Base-by-base conservation (phyloP, 306 rosid species). In the barrel medic (Medicago truncatula) region DNA sequence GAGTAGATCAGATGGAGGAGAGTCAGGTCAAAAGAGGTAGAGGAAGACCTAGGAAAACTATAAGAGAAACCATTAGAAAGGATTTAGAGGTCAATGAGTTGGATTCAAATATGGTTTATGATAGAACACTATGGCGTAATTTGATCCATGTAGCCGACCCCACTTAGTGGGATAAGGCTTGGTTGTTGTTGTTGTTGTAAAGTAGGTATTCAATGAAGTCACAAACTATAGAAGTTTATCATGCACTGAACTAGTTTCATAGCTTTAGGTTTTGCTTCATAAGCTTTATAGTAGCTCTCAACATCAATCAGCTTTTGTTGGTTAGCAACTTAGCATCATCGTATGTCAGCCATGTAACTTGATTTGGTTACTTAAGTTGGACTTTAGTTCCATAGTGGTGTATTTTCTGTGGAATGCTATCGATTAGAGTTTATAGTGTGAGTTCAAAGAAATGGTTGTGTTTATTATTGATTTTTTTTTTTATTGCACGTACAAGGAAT, bases 381-480 rank as follows among this genome's bases (percentile, higher is more conserved):
- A 10, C 66, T 34, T 61, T 31, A 12, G 67, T 31, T 34, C 36
- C 12, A 16, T 36, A 34, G 46, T 62, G 15, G 56, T 38, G 31
- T 56, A 20, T 49, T 59, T 77, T 16, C 43, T 10, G 44, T 31
- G 20, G 46, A n/a, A 38, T 54, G 16, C 53, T 44, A 66, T 46
- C 46, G 44, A 49, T 56, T 65, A 68, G 38, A 34, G 38, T 34
- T 4, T 34, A 2, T 54, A 11, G 50, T 41, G 59, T 28, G 58
- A 52, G 36, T 2, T 39, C 46, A 44, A 17, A 34, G 68, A 62
- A 62, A 62, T 17, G 11, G 21, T 34, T 34, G 6, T 46, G 69
- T 46, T 70, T 57, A 44, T 43, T 28, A 74, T 60, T 70, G 76
- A 20, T 25, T 25, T 25, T 49, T 52, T 58, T 34, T 16, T 43